Conservation (phyloP, 805 yeast genomes). For the Schizosaccharomyces osmophilus region DNA sequence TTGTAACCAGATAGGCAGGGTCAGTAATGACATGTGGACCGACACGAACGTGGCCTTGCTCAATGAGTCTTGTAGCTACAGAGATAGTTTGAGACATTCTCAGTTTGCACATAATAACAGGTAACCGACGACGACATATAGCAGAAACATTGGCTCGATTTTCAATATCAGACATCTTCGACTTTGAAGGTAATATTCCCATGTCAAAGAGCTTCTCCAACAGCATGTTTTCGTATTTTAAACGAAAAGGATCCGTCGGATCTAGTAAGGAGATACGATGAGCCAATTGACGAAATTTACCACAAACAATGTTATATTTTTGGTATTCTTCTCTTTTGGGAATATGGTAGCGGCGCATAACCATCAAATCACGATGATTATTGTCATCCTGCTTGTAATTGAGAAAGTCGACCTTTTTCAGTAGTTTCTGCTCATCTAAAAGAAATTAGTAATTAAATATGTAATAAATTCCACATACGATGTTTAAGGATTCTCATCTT, state of each 20-base stretch:
- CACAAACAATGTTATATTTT: slow-evolving; percentile 79
- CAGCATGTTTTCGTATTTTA: slow-evolving; percentile 67
- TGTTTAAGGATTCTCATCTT: neutral
- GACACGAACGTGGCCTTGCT: slow-evolving; percentile 92
- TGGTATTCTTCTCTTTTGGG: slow-evolving; percentile 91
- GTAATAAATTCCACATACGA: neutral
- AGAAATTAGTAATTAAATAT: neutral
- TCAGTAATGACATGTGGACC: slow-evolving; percentile 92
- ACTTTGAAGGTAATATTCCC: slow-evolving; percentile 72
- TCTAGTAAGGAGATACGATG: slow-evolving; percentile 63
- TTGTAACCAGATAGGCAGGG: slow-evolving; percentile 76
- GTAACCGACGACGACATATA: slow-evolving; percentile 71
- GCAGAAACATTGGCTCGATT: slow-evolving; percentile 83
- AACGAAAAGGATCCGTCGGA: slow-evolving; percentile 66
- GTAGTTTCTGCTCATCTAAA: neutral
- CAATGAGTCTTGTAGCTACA: slow-evolving; percentile 78
- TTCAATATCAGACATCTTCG: slow-evolving; percentile 78
- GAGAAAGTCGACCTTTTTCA: slow-evolving; percentile 71
- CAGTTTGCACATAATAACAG: slow-evolving; percentile 80
- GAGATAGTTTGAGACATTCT: slow-evolving; percentile 76
- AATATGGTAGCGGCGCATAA: slow-evolving; percentile 80
- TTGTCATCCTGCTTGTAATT: slow-evolving; percentile 72
- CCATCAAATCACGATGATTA: slow-evolving; percentile 87
- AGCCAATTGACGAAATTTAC: slow-evolving; percentile 69
- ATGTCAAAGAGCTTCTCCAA: slow-evolving; percentile 68